Conservation (phyloP, 2,329 filamentous ascomycete species). For the Talaromyces sp. region DNA sequence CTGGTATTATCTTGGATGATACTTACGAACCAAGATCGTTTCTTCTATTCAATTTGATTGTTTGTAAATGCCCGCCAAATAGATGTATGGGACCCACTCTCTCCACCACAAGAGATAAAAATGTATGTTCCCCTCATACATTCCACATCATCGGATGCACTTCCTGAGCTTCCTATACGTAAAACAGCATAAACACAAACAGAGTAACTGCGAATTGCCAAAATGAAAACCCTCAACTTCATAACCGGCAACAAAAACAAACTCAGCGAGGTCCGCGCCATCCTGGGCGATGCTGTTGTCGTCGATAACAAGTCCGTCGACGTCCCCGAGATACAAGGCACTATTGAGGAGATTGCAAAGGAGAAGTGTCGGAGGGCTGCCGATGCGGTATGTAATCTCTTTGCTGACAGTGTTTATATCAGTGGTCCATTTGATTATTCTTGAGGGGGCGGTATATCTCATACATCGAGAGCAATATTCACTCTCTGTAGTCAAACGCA, state of each 20-base stretch:
- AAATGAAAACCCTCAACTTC: slow-evolving; percentile 70
- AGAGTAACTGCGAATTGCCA: not conserved
- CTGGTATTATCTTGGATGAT: not conserved
- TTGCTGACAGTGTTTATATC: not conserved
- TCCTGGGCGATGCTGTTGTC: slow-evolving; percentile 70
- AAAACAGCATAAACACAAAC: not conserved
- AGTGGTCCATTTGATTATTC: not conserved
- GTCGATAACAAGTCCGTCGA: slow-evolving; percentile 75
- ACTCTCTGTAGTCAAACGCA: not conserved
- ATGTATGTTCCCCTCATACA: not conserved
- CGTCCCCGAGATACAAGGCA: slow-evolving; percentile 85
- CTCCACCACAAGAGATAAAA: not conserved
- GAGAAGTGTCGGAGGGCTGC: slow-evolving; percentile 87
- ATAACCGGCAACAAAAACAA: slow-evolving; percentile 97
- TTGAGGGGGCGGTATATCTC: not conserved
- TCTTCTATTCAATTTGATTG: not conserved
- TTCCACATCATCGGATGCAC: not conserved
- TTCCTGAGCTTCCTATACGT: not conserved
- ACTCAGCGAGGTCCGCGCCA: slow-evolving; percentile 81
- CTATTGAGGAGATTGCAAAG: slow-evolving; percentile 82
- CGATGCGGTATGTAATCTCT: slow-evolving; percentile 58
- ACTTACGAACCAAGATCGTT: not conserved
- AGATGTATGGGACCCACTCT: slow-evolving; percentile 3
- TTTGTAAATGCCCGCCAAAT: not conserved
- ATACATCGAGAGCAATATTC: not conserved